Conservation (phyloP, 495 filamentous ascomycete species). For the Tuber microsphaerosporum region DNA sequence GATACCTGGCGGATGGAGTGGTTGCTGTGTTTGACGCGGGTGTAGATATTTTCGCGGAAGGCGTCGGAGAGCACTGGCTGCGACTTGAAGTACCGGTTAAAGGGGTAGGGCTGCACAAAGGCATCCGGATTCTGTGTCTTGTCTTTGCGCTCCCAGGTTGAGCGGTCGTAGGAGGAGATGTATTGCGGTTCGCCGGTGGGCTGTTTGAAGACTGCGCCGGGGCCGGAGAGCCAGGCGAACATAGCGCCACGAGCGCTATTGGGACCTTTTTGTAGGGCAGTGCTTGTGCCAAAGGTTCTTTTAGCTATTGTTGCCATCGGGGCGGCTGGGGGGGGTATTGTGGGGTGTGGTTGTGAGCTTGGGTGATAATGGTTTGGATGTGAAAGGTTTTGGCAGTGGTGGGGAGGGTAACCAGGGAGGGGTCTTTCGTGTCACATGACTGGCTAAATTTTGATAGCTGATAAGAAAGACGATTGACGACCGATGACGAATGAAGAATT, state of each 20-base stretch:
- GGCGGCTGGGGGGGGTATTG: background rate
- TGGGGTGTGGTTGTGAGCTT: background rate
- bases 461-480: background rate
- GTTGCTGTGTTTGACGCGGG: conserved; percentile 55
- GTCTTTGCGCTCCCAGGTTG: conserved; percentile 32
- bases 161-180: conserved; percentile 49
- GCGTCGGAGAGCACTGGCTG: conserved; percentile 69
- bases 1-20: conserved; percentile 70
- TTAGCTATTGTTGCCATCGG: background rate
- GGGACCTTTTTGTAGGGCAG: background rate
- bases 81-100: conserved; percentile 64
- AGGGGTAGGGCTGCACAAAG: conserved; percentile 57
- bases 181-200: conserved; percentile 62
- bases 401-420: background rate
- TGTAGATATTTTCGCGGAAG: conserved; percentile 67
- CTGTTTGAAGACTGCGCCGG: conserved; percentile 52
- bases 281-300: background rate
- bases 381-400: background rate
- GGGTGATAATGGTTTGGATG: background rate
- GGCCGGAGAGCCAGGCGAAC: conserved; percentile 60
- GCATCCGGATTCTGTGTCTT: background rate
- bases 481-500: background rate
- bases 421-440: background rate
- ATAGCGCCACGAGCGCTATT: conserved; percentile 49
- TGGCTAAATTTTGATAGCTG: background rate